A percentile compares a stretch with the other conserved stretches of the same genome.
Evolutionary conservation across 2,329 filamentous ascomycete genomes (phyloP).

Genomic region (Fusarium torreyae): DNA sequence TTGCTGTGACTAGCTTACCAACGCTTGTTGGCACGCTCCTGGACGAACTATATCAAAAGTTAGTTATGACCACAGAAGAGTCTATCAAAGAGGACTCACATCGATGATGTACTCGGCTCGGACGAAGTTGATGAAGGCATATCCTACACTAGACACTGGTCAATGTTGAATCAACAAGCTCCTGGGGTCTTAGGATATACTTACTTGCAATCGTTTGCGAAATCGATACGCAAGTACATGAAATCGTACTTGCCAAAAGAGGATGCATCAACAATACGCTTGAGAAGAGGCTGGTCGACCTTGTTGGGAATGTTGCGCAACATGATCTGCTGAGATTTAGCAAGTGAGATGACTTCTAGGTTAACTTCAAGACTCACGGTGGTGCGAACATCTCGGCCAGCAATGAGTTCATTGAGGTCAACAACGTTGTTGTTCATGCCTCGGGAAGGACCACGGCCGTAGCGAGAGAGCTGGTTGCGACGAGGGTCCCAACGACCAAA

Average conservation of each 20-base stretch:
- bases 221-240: constrained; percentile 93
- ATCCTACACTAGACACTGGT: constrained; percentile 79
- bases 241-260: constrained; percentile 92
- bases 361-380: constrained; percentile 67
- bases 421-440: constrained; percentile 70
- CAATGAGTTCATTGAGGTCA: constrained; percentile 56
- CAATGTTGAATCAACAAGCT: constrained; percentile 43
- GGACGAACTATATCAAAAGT: constrained; percentile 73
- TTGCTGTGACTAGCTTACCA: constrained; percentile 65
- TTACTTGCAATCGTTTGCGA: constrained; percentile 86
- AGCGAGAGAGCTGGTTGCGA: background rate
- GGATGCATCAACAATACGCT: constrained; percentile 82
- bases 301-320: constrained; percentile 95
- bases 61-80: constrained; percentile 18
- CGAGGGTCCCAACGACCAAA: constrained; percentile 45
- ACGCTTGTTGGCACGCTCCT: constrained; percentile 77
- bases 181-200: constrained; percentile 51
- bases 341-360: background rate
- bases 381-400: constrained; percentile 81
- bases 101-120: constrained; percentile 81
- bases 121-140: constrained; percentile 94
- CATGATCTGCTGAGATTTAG: constrained; percentile 77
- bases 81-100: constrained; percentile 60
- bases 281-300: constrained; percentile 82
- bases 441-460: background rate